These are phyloP conservation scores for Fraxinus nigra DNA, from an alignment of 305 asterid species.

Conservation along the genomic window DNA sequence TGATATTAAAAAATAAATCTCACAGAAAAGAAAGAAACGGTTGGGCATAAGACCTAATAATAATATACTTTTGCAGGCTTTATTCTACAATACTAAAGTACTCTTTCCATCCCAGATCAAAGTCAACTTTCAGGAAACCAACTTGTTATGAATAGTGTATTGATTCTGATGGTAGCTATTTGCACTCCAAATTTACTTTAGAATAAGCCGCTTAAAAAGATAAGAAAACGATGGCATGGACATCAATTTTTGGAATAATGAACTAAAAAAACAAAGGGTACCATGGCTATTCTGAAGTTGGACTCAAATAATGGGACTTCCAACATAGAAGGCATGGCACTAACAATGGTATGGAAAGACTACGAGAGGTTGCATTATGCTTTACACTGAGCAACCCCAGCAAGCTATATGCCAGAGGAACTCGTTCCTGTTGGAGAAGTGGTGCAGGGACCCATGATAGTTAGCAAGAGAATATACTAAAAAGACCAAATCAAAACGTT, in stretches of 20 bases:
- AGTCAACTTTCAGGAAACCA: neutral
- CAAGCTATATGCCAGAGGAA: neutral
- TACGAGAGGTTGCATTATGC: neutral
- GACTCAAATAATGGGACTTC: neutral
- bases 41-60: neutral
- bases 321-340: neutral
- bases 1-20: neutral
- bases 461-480: constrained; percentile 6
- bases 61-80: neutral
- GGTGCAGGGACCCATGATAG: constrained; percentile 1
- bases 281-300: neutral
- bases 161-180: neutral
- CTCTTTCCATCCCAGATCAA: neutral
- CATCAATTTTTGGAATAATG: neutral
- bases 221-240: neutral
- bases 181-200: neutral
- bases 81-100: neutral
- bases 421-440: neutral
- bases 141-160: neutral
- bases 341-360: neutral
- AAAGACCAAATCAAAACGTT: neutral
- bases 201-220: neutral
- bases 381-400: neutral
- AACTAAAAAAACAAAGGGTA: neutral
- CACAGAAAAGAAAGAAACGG: neutral